Evolutionary conservation across 2,329 filamentous ascomycete genomes (phyloP).

Genomic region (Berkeleyomyces basicola): DNA sequence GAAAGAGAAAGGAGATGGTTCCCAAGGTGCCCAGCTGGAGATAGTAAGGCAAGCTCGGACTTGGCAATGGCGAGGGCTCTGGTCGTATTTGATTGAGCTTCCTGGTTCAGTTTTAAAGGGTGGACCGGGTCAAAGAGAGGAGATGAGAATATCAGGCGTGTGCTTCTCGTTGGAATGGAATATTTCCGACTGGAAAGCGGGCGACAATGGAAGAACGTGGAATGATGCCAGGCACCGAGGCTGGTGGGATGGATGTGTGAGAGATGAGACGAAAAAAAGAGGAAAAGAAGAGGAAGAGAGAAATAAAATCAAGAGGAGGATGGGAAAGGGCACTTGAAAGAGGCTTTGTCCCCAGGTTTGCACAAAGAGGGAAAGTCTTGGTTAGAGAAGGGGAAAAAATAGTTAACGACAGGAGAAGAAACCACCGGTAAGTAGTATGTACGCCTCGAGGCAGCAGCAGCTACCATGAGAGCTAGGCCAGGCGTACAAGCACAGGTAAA

Average conservation of each 20-base stretch:
- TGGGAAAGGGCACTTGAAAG: background rate
- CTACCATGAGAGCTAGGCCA: background rate
- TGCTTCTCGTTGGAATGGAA: background rate
- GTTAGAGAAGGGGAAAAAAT: background rate
- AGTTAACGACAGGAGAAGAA: background rate
- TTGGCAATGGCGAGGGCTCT: background rate
- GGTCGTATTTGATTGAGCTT: background rate
- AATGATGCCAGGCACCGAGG: background rate
- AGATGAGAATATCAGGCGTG: background rate
- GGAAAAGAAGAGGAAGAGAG: background rate
- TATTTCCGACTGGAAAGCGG: background rate
- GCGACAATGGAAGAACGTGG: background rate
- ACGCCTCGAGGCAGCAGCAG: background rate
- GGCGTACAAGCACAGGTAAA: background rate
- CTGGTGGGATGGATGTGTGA: background rate
- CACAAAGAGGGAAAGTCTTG: background rate
- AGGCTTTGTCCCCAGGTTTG: background rate
- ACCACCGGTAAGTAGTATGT: background rate
- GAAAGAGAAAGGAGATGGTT: background rate
- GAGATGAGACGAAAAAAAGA: conserved; percentile 4
- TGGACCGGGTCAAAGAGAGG: conserved; percentile 5
- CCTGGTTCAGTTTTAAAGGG: background rate
- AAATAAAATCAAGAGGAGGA: background rate
- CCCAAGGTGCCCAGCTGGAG: background rate
- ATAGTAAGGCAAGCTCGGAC: background rate